These are phyloP conservation scores for Talaromyces sp. DNA, from an alignment of 2,329 filamentous ascomycete species.

Conservation along the genomic window DNA sequence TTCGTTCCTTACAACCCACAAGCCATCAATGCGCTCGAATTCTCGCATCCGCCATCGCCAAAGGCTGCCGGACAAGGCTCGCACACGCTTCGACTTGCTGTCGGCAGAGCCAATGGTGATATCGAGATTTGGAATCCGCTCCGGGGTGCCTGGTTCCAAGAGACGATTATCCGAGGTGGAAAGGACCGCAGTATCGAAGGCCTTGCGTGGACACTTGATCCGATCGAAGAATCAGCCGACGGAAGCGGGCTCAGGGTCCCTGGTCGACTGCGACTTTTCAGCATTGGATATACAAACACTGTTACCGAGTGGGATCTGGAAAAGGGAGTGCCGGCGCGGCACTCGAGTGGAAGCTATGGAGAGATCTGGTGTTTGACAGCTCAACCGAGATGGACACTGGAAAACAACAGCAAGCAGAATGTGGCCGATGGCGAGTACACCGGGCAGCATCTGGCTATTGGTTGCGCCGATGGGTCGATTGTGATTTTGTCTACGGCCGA, in stretches of 20 bases:
- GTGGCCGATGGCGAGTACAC: conserved; percentile 34
- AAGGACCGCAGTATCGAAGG: conserved; percentile 84
- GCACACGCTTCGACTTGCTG: conserved; percentile 67
- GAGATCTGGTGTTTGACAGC: conserved; percentile 95
- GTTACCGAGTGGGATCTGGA: conserved; percentile 94
- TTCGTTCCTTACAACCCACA: conserved; percentile 90
- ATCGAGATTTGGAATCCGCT: conserved; percentile 97
- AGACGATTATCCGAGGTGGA: conserved; percentile 76
- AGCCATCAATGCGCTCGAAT: conserved; percentile 89
- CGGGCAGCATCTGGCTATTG: conserved; percentile 67
- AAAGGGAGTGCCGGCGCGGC: conserved; percentile 68
- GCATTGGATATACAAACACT: conserved; percentile 86
- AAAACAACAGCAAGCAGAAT: conserved; percentile 29
- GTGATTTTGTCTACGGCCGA: conserved; percentile 83
- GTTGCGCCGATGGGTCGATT: conserved; percentile 86
- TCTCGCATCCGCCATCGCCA: conserved; percentile 65
- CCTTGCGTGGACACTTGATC: conserved; percentile 84
- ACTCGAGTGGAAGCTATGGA: conserved; percentile 86
- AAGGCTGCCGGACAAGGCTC: conserved; percentile 42
- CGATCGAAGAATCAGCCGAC: conserved; percentile 57
- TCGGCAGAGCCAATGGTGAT: conserved; percentile 89
- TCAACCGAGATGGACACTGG: conserved; percentile 58
- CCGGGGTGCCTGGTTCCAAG: conserved; percentile 79
- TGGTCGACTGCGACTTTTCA: conserved; percentile 82
- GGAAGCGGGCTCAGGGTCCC: conserved; percentile 55